Conservation (phyloP, 2,329 filamentous ascomycete species). For the Cordyceps javanica region DNA sequence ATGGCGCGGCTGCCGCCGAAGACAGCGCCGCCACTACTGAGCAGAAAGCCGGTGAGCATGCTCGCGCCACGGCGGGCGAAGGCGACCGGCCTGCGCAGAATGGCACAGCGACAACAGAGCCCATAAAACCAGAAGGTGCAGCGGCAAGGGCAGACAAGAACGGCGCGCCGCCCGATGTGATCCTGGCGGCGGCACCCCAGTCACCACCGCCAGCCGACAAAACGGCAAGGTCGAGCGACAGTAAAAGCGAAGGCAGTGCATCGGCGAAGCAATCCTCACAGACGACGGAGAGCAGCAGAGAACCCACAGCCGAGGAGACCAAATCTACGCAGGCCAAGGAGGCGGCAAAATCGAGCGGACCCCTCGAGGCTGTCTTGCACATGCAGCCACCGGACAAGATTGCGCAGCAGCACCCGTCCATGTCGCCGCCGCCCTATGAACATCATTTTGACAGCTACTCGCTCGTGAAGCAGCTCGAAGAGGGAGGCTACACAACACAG, state of each 20-base stretch:
- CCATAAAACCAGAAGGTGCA: neutral
- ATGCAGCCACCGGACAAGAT: constrained; percentile 37
- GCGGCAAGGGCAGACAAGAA: neutral
- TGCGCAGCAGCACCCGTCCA: constrained; percentile 54
- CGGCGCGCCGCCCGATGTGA: constrained; percentile 3
- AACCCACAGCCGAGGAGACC: constrained; percentile 17
- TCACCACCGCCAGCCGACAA: neutral
- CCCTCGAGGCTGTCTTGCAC: constrained; percentile 45
- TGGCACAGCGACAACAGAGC: neutral
- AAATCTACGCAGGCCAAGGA: constrained; percentile 26
- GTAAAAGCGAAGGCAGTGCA: neutral
- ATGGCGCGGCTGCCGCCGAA: neutral
- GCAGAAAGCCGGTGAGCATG: neutral
- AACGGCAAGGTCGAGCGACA: neutral
- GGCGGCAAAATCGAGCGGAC: constrained; percentile 38
- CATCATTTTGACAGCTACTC: constrained; percentile 97
- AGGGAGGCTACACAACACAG: constrained; percentile 63
- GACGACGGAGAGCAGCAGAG: constrained; percentile 7
- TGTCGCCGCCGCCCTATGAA: constrained; percentile 71
- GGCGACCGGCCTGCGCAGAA: constrained; percentile 13
- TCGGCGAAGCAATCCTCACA: neutral
- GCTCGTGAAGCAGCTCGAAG: constrained; percentile 73
- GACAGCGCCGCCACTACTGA: neutral
- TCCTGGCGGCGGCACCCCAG: constrained; percentile 1
- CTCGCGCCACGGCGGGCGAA: neutral